phyloP scores from a whole-genome alignment of 1,284 basidiomycete genomes.

The Schizopora paradoxa region DNA sequence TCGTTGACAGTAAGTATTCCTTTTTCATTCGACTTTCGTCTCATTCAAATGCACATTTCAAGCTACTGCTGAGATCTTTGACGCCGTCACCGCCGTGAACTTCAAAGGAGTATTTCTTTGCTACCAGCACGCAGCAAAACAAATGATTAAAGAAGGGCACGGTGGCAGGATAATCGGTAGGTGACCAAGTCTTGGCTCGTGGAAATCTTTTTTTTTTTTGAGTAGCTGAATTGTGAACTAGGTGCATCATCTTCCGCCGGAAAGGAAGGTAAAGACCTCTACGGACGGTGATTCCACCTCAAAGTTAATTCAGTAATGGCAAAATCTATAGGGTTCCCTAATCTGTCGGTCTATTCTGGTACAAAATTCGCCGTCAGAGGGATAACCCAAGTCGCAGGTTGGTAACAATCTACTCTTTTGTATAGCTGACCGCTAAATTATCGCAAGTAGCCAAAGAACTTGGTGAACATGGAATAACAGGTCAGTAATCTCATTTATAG shows the following conservation, averaged over 20 bases:
- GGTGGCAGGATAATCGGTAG: constrained; percentile 16
- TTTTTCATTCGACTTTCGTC: not conserved
- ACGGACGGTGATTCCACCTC: not conserved
- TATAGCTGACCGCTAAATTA: too few relatives aligned
- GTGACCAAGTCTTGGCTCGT: not conserved
- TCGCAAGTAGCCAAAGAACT: too few relatives aligned
- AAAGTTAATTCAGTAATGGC: too few relatives aligned
- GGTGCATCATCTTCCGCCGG: constrained; percentile 11
- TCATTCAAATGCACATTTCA: not conserved
- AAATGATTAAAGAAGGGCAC: constrained; percentile 18
- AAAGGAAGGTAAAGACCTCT: constrained; percentile 6
- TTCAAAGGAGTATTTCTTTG: constrained; percentile 15
- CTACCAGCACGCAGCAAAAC: constrained; percentile 16
- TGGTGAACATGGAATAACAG: too few relatives aligned
- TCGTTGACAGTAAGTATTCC: not conserved
- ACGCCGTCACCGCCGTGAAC: constrained; percentile 10
- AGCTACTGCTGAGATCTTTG: constrained; percentile 8
- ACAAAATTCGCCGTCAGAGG: constrained; percentile 16
- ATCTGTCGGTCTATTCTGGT: constrained; percentile 9
- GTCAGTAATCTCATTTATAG: too few relatives aligned
- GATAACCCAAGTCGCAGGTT: constrained; percentile 13
- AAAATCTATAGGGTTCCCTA: not conserved
- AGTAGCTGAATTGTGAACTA: too few relatives aligned
- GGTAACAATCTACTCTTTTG: not conserved
- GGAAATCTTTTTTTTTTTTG: not conserved